phyloP scores from a whole-genome alignment of 2,329 filamentous ascomycete genomes.

The Ceratocystis papillata region DNA sequence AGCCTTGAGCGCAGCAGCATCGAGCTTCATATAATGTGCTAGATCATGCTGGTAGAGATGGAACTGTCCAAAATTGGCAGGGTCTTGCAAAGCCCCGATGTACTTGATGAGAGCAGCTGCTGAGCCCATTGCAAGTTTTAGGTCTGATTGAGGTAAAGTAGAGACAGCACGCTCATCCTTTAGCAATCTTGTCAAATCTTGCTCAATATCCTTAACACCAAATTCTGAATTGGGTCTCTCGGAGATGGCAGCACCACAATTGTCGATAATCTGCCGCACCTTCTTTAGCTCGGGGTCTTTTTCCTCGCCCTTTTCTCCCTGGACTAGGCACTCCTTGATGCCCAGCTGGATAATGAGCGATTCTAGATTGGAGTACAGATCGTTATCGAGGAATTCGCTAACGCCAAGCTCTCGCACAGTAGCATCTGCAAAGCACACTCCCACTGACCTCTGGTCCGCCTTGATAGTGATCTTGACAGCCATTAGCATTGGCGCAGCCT shows the following conservation, averaged over 20 bases:
- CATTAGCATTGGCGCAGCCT: slow-evolving; percentile 85
- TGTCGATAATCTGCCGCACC: slow-evolving; percentile 78
- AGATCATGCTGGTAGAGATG: slow-evolving; percentile 95
- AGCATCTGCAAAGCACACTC: slow-evolving; percentile 95
- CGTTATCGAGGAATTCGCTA: slow-evolving; percentile 97
- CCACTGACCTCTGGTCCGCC: slow-evolving; percentile 72
- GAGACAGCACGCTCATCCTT: slow-evolving; percentile 73
- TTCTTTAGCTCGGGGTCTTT: slow-evolving; percentile 74
- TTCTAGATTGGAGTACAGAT: slow-evolving; percentile 96
- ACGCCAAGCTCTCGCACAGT: slow-evolving; percentile 91
- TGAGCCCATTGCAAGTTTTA: slow-evolving; percentile 93
- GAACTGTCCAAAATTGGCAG: slow-evolving; percentile 93
- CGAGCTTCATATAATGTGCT: slow-evolving; percentile 95
- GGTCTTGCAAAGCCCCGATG: slow-evolving; percentile 76
- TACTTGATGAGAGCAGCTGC: slow-evolving; percentile 93
- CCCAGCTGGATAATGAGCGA: slow-evolving; percentile 91
- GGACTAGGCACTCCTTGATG: slow-evolving; percentile 86
- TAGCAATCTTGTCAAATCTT: slow-evolving; percentile 77
- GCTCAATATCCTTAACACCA: slow-evolving; percentile 82
- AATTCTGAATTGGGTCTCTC: slow-evolving; percentile 71
- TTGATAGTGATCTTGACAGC: slow-evolving; percentile 90
- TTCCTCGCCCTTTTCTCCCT: slow-evolving; percentile 74
- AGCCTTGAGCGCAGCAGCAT: slow-evolving; percentile 85
- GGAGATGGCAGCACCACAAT: slow-evolving; percentile 79
- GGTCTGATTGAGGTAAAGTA: slow-evolving; percentile 74